Conservation (phyloP, 768 basidiomycete species). For the Hericium alpestre region DNA sequence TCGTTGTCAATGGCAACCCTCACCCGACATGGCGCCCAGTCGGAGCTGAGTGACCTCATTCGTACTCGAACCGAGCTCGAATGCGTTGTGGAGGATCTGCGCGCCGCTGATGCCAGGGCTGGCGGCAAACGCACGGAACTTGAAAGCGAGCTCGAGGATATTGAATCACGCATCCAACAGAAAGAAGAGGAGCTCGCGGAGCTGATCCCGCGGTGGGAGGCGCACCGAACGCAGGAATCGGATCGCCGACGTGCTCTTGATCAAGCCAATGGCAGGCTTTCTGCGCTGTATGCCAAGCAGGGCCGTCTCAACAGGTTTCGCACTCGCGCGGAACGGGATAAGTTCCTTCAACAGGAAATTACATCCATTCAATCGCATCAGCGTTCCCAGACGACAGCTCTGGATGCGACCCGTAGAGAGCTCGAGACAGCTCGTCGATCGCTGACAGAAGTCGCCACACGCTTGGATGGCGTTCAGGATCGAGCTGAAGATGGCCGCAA, state of each 20-base stretch:
- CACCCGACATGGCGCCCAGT: constrained; percentile 64
- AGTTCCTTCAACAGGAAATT: constrained; percentile 74
- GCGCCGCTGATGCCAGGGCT: constrained; percentile 50
- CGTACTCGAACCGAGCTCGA: constrained; percentile 79
- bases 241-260: constrained; percentile 62
- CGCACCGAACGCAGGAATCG: constrained; percentile 37
- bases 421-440: constrained; percentile 36
- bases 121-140: constrained; percentile 54
- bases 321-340: constrained; percentile 75
- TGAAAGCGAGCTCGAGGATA: constrained; percentile 48
- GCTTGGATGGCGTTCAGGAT: constrained; percentile 43
- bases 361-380: constrained; percentile 54
- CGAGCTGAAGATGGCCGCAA: constrained; percentile 58
- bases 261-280: constrained; percentile 57
- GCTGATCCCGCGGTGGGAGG: constrained; percentile 63
- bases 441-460: constrained; percentile 45
- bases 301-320: constrained; percentile 80
- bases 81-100: constrained; percentile 72
- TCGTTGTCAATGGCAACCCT: constrained; percentile 57
- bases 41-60: constrained; percentile 80
- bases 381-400: constrained; percentile 40
- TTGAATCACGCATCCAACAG: constrained; percentile 50
- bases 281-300: constrained; percentile 79
- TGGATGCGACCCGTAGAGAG: constrained; percentile 44
- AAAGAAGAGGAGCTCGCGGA: constrained; percentile 55